Evolutionary conservation across 345 rosid genomes (phyloP), one percentile per base, ranked within the genome.

Genomic region (Salix dunnii): DNA sequence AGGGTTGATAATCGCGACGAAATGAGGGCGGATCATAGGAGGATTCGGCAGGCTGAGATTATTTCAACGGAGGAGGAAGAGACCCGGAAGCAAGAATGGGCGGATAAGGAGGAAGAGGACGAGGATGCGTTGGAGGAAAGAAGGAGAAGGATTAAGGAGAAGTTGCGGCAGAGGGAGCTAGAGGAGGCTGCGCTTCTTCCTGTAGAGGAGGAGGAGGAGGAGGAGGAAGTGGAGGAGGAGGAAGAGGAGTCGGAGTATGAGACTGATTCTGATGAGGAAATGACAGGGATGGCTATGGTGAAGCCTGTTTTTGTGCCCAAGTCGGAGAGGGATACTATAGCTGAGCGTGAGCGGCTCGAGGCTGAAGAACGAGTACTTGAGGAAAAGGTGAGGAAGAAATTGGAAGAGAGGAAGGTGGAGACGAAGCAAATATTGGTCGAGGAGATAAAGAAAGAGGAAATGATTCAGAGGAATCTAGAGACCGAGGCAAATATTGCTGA

Each of bases 221-320:
- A 85, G 70, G 49, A 20, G 20, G 83, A 85, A 17, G 82, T 84
- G 64, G 92, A 89, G 25, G 95, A 89, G 17, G 96, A 91, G 20
- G 91, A 88, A 31, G 91, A 88, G 40, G 89, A 85, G 46, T 88
- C 90, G 0, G 96, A 91, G 86, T 91, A 89, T 49, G 96, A 91
- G 88, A 91, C 93, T 30, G 93, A 89, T 76, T 91, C 92, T 0
- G 93, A 89, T 38, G 96, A 91, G 20, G 96, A 88, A 5, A 83
- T 80, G 79, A 83, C 60, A 1, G 91, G 93, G 42, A 83, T 87
- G 21, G 78, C 90, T 6, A 87, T 91, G 96, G 74, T 88, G 68
- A 91, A 91, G 86, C 92, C 96, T 17, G 84, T 89, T 3, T 89
- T 85, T 82, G 96, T 91, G 10, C 93, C 93, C 0, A 91, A 91